Conservation (phyloP, 2,329 filamentous ascomycete species). For the Ceratocystis smalleyi region DNA sequence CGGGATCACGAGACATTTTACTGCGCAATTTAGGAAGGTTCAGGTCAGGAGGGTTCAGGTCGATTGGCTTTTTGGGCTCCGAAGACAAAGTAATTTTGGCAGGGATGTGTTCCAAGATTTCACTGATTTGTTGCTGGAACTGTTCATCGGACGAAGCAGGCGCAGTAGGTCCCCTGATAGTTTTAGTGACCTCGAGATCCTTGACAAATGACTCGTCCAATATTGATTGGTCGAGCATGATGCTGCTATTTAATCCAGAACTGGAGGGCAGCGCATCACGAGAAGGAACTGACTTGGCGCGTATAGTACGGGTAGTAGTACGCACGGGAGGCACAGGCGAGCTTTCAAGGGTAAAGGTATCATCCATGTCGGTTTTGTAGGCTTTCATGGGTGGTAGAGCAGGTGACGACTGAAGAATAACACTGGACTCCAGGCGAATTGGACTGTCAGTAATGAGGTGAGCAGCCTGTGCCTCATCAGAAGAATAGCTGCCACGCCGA, state of each 20-base stretch:
- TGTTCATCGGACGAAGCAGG: conserved; percentile 38
- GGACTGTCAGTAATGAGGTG: conserved; percentile 8
- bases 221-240: conserved; percentile 21
- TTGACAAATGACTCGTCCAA: conserved; percentile 27
- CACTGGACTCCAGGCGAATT: conserved; percentile 9
- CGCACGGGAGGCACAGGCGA: conserved; percentile 11
- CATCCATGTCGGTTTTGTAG: conserved; percentile 6
- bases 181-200: conserved; percentile 31
- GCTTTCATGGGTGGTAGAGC: conserved; percentile 7
- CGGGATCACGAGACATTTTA: conserved; percentile 29
- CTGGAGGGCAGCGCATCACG: conserved; percentile 5
- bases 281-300: conserved; percentile 12
- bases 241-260: conserved; percentile 1
- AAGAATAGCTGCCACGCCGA: conserved; percentile 9
- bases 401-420: conserved; percentile 11
- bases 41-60: conserved; percentile 44
- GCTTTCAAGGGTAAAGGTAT: conserved; percentile 12
- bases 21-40: conserved; percentile 32
- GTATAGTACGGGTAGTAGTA: conserved; percentile 4
- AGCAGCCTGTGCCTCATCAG: background rate
- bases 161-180: conserved; percentile 20
- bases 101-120: conserved; percentile 62
- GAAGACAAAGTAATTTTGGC: conserved; percentile 60
- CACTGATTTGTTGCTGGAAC: conserved; percentile 64
- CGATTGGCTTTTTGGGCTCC: conserved; percentile 29